Evolutionary conservation across 495 filamentous ascomycete genomes (phyloP), one percentile per base, ranked within the genome.

Genomic region (Barbatosphaeria neglecta): DNA sequence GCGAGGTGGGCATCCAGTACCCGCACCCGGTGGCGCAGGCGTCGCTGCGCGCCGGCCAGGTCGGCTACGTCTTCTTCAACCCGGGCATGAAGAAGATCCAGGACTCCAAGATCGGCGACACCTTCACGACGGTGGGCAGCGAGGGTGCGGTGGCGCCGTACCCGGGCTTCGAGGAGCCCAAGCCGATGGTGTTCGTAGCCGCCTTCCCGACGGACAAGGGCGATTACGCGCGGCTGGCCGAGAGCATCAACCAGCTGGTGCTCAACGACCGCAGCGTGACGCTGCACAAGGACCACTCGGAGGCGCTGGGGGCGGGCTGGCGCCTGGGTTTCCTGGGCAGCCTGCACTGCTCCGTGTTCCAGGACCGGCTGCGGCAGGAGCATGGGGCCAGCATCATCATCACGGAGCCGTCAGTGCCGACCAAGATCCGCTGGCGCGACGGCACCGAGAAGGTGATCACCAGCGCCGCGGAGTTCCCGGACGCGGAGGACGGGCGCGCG

Each of bases 111-210:
- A 82, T 97, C 41, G 92, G 92, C 18, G 93, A 97, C 52, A 97
- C 92, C 1, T 95, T 84, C 57, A 95, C 92, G 2, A 82, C 74
- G n/a, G 77, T 89, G 7, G 90, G 90, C 0, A 80, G 65, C 13
- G 86, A 95, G 61, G 78, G 80, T 49, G 52, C 70, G 1, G 89
- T 98, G 1, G 75, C 87, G 58, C 80, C 85, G 17, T 79, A 89
- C 46, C 87, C 87, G 0, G 93, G 92, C 1, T 98, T 98, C 50
- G 92, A 95, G 64, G 93, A 98, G 58, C 92, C 92, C 6, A 94
- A 98, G 63, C 82, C 90, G 2, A 98, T 98, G 92, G 92, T 96
- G 19, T 98, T 97, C 57, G 92, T 98, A 10, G 89, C 90, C 5
- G 92, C 93, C 0, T 98, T 93, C 53, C 92, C 92, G 1, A 82